A percentile compares a stretch with the other conserved stretches of the same genome.
Evolutionary conservation across 495 filamentous ascomycete genomes (phyloP).

Genomic region (Penicillium bovifimosum): DNA sequence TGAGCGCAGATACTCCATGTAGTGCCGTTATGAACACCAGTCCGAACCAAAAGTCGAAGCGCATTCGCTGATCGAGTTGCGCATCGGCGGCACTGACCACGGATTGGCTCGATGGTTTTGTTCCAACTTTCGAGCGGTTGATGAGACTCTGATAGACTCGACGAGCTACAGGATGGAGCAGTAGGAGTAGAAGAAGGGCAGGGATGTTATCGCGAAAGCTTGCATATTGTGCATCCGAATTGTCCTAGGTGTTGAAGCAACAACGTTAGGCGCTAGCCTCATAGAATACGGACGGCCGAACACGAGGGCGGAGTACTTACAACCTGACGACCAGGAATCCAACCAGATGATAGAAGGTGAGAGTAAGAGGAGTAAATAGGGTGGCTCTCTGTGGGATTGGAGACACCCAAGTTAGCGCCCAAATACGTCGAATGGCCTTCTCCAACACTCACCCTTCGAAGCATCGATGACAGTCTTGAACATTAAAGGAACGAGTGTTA

Average conservation of each 20-base stretch:
- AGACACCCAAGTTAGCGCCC: conserved; percentile 13
- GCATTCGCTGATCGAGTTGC: conserved; percentile 67
- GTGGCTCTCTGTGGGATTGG: conserved; percentile 74
- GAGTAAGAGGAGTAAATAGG: conserved; percentile 75
- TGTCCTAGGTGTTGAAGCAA: conserved; percentile 52
- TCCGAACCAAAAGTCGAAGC: conserved; percentile 82
- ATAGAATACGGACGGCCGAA: neutral
- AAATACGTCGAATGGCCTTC: neutral
- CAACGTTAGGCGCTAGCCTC: conserved; percentile 6
- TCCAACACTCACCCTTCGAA: conserved; percentile 62
- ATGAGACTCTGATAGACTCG: conserved; percentile 54
- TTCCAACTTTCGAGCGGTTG: conserved; percentile 3
- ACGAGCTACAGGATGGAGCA: conserved; percentile 73
- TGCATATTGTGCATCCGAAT: conserved; percentile 85
- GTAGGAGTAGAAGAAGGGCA: conserved; percentile 63
- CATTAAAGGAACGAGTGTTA: conserved; percentile 73
- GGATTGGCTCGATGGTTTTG: conserved; percentile 15
- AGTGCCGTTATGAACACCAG: conserved; percentile 69
- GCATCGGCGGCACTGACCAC: conserved; percentile 53
- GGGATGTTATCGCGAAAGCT: conserved; percentile 84
- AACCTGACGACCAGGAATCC: conserved; percentile 92
- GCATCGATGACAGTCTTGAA: conserved; percentile 81
- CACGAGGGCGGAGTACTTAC: conserved; percentile 40
- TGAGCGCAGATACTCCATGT: conserved; percentile 79
- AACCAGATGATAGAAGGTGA: conserved; percentile 67